Base-by-base conservation (phyloP, 495 filamentous ascomycete species). In the Geopyxis carbonaria region DNA sequence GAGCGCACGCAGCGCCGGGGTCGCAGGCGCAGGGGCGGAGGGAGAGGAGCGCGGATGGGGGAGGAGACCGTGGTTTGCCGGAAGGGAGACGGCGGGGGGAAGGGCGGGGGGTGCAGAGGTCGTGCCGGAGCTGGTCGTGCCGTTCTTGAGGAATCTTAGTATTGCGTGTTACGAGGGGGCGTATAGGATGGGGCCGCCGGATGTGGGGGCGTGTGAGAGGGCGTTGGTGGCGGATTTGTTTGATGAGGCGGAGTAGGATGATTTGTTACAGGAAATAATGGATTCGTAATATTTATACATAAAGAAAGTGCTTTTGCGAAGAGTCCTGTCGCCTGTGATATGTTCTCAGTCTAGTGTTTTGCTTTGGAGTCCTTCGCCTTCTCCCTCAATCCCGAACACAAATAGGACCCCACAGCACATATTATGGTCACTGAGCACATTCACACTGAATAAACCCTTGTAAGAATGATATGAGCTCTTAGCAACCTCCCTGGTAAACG, bases 151-250 rank as follows among this genome's bases (percentile, higher is more conserved):
- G 28, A 78, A 86, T 45, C 61, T 97, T 42, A 93, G 84, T 50
- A 92, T 95, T 36, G 80, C 75, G 53, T 76, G 79, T 5, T 97
- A 91, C 59, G 91, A 95, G 61, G 76, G 73, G 19, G 91, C 80
- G 30, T 97, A 95, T 54, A 70, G 73, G 15, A 91, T 92, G 77
- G 71, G 70, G 34, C 59, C 57, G 36, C 63, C 76, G 22, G 85
- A 91, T 59, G 53, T 68, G 51, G 70, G 71, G 34, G 67, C 65
- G n/a, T 87, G 78, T 51, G 67, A 67, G 41, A 65, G 71, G 48
- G 67, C 68, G 44, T 46, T 94, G 36, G 53, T 93, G 58, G 70
- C 60, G 46, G 86, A 95, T 67, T 48, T 94, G 39, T 91, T 93
- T 62, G 78, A 86, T 48, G 77, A 91, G 59, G 67, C 64, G 43